Base-by-base conservation (phyloP, 2,329 filamentous ascomycete species). In the Bipolaris gigantea region DNA sequence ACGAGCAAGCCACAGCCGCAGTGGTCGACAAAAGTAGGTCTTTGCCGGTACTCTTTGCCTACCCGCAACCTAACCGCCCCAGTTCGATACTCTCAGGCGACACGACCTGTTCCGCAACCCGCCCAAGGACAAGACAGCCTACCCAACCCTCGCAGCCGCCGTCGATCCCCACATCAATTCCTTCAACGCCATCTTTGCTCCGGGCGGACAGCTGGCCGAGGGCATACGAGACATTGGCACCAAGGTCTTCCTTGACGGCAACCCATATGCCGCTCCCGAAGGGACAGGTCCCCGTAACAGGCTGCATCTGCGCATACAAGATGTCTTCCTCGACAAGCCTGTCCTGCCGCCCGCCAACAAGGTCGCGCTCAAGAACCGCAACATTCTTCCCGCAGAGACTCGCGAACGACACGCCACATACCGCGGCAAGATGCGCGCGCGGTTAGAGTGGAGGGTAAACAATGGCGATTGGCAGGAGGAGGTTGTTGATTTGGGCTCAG, bases 331-430 rank as follows among this genome's bases (percentile, higher is more conserved):
- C 41, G 89, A 94, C 63, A 95, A 91, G 75, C 85, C 92, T 10
- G 81, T 86, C 61, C 80, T 97, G 13, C 92, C 92, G 4, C 78
- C 88, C 1, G 84, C 84, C 46, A 97, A 97, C 79, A 96, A 96
- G 75, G 87, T 89, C 70, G 89, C 89, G 48, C 80, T 81, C 50
- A 85, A 83, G 65, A 90, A 90, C 74, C 85, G 94, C 71, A 89
- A 94, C 69, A 90, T 99, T 63, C 84, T 92, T 56, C 94, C 94
- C 0, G 86, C 93, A 34, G 94, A 99, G 78, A 96, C 92, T 78
- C 86, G 94, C 81, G 93, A 99, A 78, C 85, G 94, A 41, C 93
- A 97, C 80, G 86, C 86, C 49, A 91, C 92, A 27, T 99, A 99
- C 76, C 83, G 92, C 71, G 94, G 93, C 53, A 90, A 89, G 74